Base-by-base conservation (phyloP, 2,329 filamentous ascomycete species). In the Akanthomyces muscarius region DNA sequence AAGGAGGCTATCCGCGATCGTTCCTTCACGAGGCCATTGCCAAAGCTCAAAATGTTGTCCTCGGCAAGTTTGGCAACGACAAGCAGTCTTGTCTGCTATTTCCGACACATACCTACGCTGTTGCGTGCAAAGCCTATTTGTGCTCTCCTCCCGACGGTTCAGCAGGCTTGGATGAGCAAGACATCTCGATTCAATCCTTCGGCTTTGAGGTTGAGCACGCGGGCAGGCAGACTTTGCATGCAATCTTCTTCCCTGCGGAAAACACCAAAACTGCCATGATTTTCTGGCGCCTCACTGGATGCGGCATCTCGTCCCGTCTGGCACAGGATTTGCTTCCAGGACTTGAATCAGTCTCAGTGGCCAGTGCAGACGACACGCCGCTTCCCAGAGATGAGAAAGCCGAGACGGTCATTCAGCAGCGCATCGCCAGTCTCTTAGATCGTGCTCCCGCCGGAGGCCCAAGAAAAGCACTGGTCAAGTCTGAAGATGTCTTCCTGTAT, bases 401-500 rank as follows among this genome's bases (percentile, higher is more conserved):
- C 21, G 52, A 55, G 52, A 30, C 16, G 8, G 23, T 1, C 7
- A 55, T 55, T 5, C 52, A 42, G 16, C 36, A 55, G 36, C 52
- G 52, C 14, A 41, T 55, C 7, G 52, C 52, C 23, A 18, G 36
- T 13, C 38, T 55, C 3, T 21, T 55, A 0, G 52, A 55, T 23
- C 52, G 52, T 7, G 52, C 38, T 2, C 52, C 52, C 4, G 38
- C 44, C 1, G 52, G 36, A 2, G 52, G 52, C 63, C 68, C n/a
- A 52, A 66, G 13, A 67, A 70, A 14, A 66, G 71, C n/a, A 68
- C 65, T 33, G 67, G 71, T 53, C 55, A 60, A 62, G 4, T 42
- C 70, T 1, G 54, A 52, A 3, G 82, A 86, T 64, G 77, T 86
- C 1, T 84, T 77, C 56, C 72, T 86, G 23, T 85, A 81, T 67